Evolutionary conservation across 495 filamentous ascomycete species (phyloP).

Genomic region (Lichina pygmaea): DNA sequence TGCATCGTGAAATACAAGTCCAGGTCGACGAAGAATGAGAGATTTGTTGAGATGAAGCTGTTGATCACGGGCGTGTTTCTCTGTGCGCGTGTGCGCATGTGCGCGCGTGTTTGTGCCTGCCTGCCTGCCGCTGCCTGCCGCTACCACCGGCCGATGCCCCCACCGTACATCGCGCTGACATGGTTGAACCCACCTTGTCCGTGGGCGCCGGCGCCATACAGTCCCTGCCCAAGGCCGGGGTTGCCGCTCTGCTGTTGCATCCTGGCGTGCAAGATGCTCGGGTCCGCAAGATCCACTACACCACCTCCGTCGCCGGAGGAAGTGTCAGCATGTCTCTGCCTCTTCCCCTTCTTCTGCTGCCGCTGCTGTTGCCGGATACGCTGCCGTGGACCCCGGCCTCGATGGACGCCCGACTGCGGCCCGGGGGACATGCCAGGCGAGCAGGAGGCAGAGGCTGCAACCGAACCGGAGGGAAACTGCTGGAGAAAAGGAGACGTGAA

Average conservation of each 20-base stretch:
- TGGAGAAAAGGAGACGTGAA: conserved; percentile 60
- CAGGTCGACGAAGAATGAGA: too few species aligned
- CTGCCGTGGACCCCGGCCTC: conserved; percentile 30
- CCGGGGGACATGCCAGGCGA: conserved; percentile 76
- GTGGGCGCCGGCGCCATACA: conserved; percentile 79
- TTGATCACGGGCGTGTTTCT: too few species aligned
- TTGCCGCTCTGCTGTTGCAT: conserved; percentile 55
- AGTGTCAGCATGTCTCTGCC: conserved; percentile 99
- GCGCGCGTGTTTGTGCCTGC: background rate
- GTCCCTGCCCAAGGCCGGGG: conserved; percentile 62
- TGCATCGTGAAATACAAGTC: too few species aligned
- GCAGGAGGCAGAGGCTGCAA: conserved; percentile 68
- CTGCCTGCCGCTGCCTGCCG: conserved; percentile 3
- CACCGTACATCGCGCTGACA: conserved; percentile 57
- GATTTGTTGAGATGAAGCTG: too few species aligned
- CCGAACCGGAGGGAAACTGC: conserved; percentile 64
- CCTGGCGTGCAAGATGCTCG: conserved; percentile 95
- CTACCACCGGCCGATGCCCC: conserved; percentile 51
- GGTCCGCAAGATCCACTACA: conserved; percentile 98
- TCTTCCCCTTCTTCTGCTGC: conserved; percentile 65
- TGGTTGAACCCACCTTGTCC: conserved; percentile 96
- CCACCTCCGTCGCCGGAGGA: conserved; percentile 93
- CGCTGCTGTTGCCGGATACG: conserved; percentile 60
- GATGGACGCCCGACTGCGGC: conserved; percentile 49
- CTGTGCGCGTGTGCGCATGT: background rate